phyloP scores from a whole-genome alignment of 1,139 yeast genomes.

The Insectozyma bohioensis region DNA sequence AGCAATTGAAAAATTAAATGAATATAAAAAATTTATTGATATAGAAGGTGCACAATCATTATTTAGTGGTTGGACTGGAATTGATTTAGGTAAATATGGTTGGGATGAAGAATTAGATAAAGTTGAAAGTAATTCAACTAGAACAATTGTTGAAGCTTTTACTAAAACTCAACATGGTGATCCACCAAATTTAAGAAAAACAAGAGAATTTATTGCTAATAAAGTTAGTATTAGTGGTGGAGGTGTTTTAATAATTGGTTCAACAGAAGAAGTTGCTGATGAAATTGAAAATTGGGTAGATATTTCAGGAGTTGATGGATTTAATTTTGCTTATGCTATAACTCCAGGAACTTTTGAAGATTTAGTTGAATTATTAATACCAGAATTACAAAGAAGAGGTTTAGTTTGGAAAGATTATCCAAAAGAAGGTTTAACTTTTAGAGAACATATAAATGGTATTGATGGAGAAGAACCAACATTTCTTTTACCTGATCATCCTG shows the following conservation, averaged over 20 bases:
- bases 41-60: conserved; percentile 37
- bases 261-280: conserved; percentile 27
- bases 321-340: conserved; percentile 26
- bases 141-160: conserved; percentile 28
- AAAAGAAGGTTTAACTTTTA: conserved; percentile 21
- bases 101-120: conserved; percentile 28
- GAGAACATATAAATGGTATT: conserved; percentile 24
- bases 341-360: conserved; percentile 28
- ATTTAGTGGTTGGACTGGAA: conserved; percentile 36
- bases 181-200: conserved; percentile 22
- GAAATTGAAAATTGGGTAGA: conserved; percentile 29
- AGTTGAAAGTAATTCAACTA: conserved; percentile 27
- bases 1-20: conserved; percentile 29
- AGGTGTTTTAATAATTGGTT: conserved; percentile 24
- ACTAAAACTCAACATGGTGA: conserved; percentile 28
- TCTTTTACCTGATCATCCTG: conserved; percentile 31
- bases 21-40: conserved; percentile 29
- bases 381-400: conserved; percentile 25
- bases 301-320: conserved; percentile 26
- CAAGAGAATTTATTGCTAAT: conserved; percentile 24
- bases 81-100: conserved; percentile 28
- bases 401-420: conserved; percentile 30
- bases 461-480: conserved; percentile 18
- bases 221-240: conserved; percentile 24
- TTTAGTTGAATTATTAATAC: conserved; percentile 23